These are phyloP conservation scores for Dactylellina haptotyla DNA, from an alignment of 2,329 filamentous ascomycete genomes.

Conservation along the genomic window DNA sequence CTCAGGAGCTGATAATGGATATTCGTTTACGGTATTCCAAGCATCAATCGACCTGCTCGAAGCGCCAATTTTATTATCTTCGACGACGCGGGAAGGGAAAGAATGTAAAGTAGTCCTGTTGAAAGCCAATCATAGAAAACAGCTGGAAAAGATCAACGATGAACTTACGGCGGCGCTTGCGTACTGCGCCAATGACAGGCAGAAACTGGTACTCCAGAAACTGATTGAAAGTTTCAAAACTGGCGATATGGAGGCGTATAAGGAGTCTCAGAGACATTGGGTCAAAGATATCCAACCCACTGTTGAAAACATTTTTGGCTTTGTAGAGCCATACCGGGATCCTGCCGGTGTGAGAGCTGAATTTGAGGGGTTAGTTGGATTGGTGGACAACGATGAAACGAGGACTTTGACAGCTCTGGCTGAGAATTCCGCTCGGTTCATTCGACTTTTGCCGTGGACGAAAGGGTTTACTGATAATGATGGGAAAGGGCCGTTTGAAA, in stretches of 20 bases:
- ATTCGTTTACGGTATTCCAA: neutral
- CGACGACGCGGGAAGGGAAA: neutral
- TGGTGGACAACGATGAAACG: slow-evolving; percentile 58
- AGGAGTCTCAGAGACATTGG: slow-evolving; percentile 70
- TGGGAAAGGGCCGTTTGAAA: slow-evolving; percentile 58
- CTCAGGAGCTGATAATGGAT: slow-evolving; percentile 47
- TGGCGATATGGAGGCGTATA: slow-evolving; percentile 79
- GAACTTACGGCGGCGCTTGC: slow-evolving; percentile 75
- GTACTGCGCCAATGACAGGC: slow-evolving; percentile 77
- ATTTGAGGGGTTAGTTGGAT: slow-evolving; percentile 65
- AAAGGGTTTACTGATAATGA: slow-evolving; percentile 64
- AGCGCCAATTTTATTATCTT: neutral
- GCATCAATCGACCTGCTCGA: neutral
- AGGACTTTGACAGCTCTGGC: slow-evolving; percentile 55
- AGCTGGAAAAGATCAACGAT: slow-evolving; percentile 75
- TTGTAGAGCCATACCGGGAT: slow-evolving; percentile 69
- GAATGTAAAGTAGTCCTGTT: slow-evolving; percentile 64
- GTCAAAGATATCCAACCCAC: slow-evolving; percentile 66
- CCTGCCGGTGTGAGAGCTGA: slow-evolving; percentile 68
- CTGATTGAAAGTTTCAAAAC: slow-evolving; percentile 79
- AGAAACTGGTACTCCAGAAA: slow-evolving; percentile 76
- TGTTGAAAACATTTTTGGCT: slow-evolving; percentile 68
- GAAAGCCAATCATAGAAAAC: slow-evolving; percentile 77
- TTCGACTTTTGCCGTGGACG: slow-evolving; percentile 59
- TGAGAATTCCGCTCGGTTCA: slow-evolving; percentile 57